Conservation (phyloP, 768 basidiomycete genomes). For the Collybia nuda region DNA sequence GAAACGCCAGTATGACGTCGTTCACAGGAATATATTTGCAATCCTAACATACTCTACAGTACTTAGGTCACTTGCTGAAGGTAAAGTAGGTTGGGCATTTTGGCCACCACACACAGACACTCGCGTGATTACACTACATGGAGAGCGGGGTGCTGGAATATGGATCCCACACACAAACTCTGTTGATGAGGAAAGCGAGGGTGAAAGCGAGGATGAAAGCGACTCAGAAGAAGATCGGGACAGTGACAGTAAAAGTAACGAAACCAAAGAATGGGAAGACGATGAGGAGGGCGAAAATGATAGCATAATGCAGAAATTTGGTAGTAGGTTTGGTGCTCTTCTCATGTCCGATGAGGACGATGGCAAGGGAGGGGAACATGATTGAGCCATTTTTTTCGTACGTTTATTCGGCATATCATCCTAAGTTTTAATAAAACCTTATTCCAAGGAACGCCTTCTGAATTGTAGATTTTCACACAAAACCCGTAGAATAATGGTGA, state of each 20-base stretch:
- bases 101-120: constrained; percentile 61
- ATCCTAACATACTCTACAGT: constrained; percentile 41
- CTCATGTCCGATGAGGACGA: constrained; percentile 30
- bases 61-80: constrained; percentile 81
- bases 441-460: too few species aligned
- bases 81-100: constrained; percentile 80
- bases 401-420: too few species aligned
- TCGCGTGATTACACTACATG: constrained; percentile 21
- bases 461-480: too few species aligned
- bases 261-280: constrained; percentile 16
- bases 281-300: constrained; percentile 21
- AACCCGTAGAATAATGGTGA: too few species aligned
- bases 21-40: neutral
- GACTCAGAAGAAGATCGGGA: constrained; percentile 27
- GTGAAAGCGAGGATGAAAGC: constrained; percentile 31
- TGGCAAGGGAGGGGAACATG: constrained; percentile 21
- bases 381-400: neutral
- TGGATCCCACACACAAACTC: constrained; percentile 49
- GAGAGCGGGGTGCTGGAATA: constrained; percentile 45
- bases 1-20: constrained; percentile 73
- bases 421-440: too few species aligned
- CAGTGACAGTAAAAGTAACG: constrained; percentile 14
- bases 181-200: constrained; percentile 28
- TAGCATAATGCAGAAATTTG: constrained; percentile 23
- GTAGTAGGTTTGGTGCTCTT: constrained; percentile 40